phyloP scores from a whole-genome alignment of 257 asterid genomes.

The Solanum pinnatisectum region DNA sequence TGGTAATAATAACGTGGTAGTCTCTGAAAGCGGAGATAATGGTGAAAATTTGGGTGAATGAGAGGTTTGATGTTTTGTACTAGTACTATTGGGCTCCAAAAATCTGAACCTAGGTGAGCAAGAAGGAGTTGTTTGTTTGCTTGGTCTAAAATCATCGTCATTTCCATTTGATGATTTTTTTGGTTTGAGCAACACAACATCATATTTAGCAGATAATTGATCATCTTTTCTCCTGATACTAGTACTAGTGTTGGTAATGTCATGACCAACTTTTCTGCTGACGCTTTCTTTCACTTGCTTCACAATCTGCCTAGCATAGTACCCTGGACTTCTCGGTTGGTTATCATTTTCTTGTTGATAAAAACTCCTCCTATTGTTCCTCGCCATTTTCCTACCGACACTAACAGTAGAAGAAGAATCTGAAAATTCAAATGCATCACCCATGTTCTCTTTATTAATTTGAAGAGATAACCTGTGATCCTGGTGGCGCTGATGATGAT shows the following conservation, averaged over 20 bases:
- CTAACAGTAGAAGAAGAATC: conserved; percentile 1
- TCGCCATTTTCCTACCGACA: conserved; percentile 3
- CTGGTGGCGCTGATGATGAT: conserved; percentile 16
- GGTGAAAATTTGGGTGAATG: conserved; percentile 10
- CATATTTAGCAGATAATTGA: conserved; percentile 31
- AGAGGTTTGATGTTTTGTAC: not conserved
- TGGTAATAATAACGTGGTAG: not conserved
- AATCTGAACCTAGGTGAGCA: conserved; percentile 36
- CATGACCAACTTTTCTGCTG: conserved; percentile 49
- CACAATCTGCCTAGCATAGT: conserved; percentile 53
- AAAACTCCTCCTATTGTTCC: conserved; percentile 5
- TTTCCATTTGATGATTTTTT: not conserved
- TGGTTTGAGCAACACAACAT: conserved; percentile 39
- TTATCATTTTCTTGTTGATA: conserved; percentile 14
- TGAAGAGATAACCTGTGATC: conserved; percentile 55
- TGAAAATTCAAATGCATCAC: conserved; percentile 9
- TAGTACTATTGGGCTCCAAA: conserved; percentile 19
- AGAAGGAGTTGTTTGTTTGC: conserved; percentile 25
- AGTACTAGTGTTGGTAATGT: conserved; percentile 40
- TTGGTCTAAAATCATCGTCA: conserved; percentile 2
- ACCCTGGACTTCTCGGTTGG: conserved; percentile 23
- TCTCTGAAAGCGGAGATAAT: not conserved
- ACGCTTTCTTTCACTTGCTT: conserved; percentile 55
- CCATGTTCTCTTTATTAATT: conserved; percentile 40
- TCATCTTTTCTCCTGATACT: conserved; percentile 4